Conservation (phyloP, 1,284 basidiomycete species). For the Leccinum fuscescens region DNA sequence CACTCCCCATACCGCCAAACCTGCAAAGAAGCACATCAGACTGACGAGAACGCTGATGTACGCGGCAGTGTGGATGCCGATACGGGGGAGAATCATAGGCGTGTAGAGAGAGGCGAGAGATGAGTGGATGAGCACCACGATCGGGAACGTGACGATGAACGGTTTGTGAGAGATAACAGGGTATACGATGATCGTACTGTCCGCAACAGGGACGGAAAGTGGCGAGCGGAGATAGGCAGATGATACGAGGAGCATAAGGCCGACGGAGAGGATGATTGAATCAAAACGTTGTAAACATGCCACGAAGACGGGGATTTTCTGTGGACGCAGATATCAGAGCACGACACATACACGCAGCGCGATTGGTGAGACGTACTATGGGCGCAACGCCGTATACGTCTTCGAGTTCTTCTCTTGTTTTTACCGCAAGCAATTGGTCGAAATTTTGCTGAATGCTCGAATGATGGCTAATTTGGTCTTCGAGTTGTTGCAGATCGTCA, state of each 20-base stretch:
- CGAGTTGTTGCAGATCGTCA: conserved; percentile 20
- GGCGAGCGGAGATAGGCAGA: conserved; percentile 47
- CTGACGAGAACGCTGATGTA: conserved; percentile 63
- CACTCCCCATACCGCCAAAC: conserved; percentile 65
- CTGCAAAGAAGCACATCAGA: conserved; percentile 64
- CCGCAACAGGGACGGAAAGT: conserved; percentile 25
- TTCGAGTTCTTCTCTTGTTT: conserved; percentile 69
- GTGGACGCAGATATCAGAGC: conserved; percentile 13
- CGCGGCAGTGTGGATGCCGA: conserved; percentile 69
- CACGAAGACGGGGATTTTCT: conserved; percentile 75
- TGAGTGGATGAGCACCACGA: conserved; percentile 50
- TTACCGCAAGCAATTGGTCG: conserved; percentile 58
- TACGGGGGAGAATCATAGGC: conserved; percentile 56
- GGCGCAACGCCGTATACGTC: conserved; percentile 71
- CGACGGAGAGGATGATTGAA: conserved; percentile 64
- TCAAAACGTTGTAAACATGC: conserved; percentile 72
- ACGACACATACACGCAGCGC: neutral
- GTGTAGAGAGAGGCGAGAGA: conserved; percentile 58
- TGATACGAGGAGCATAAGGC: conserved; percentile 61
- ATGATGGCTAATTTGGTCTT: conserved; percentile 18
- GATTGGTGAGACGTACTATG: conserved; percentile 43
- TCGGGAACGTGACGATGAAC: conserved; percentile 45
- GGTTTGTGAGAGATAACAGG: conserved; percentile 32
- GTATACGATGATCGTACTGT: conserved; percentile 15
- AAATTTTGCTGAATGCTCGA: conserved; percentile 59